Evolutionary conservation across 495 filamentous ascomycete species (phyloP), one percentile per base, ranked within the genome.

Genomic region (Rhizodiscina lignyota): DNA sequence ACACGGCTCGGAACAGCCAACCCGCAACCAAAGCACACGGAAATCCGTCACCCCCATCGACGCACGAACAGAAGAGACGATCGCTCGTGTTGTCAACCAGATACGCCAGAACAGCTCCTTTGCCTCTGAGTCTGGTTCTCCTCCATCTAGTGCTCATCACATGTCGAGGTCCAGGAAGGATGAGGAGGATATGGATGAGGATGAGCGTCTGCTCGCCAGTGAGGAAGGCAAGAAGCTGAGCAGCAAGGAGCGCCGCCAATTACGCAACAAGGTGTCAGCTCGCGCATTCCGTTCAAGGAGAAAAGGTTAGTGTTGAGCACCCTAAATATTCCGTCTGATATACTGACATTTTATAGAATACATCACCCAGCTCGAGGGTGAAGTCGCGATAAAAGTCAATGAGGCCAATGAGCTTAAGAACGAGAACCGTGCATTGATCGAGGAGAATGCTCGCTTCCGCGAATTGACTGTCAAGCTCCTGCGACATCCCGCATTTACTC

Each of bases 181-280:
- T 27, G 83, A 93, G 50, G 83, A 89, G 36, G 87, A 96, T 20
- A 94, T 97, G 87, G 89, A 99, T 56, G 85, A 93, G 53, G 89
- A 99, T 47, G 89, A 96, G 66, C 64, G 81, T 40, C 63, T 96
- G 2, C 67, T 99, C 12, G 83, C 82, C 4, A 93, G 85, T 43
- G 89, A 96, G 47, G 87, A 92, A 56, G 89, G 87, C 30, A 99
- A 99, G 72, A 93, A 92, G 59, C 67, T 99, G 26, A 84, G 70
- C 56, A 85, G 79, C 64, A 93, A 94, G 56, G 83, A 94, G 60
- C 73, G 89, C 26, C 73, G 89, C 24, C 89, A 96, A 55, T 60
- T 99, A 4, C 72, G 89, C 29, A 99, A 99, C 66, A 99, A 99
- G 59, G 89, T 99, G 6, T 99, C 89, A 24, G 89, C 89, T 40